A percentile compares a stretch with the other conserved stretches of the same genome.
Evolutionary conservation across 495 filamentous ascomycete species (phyloP).

Genomic region (Patellaria atrata): DNA sequence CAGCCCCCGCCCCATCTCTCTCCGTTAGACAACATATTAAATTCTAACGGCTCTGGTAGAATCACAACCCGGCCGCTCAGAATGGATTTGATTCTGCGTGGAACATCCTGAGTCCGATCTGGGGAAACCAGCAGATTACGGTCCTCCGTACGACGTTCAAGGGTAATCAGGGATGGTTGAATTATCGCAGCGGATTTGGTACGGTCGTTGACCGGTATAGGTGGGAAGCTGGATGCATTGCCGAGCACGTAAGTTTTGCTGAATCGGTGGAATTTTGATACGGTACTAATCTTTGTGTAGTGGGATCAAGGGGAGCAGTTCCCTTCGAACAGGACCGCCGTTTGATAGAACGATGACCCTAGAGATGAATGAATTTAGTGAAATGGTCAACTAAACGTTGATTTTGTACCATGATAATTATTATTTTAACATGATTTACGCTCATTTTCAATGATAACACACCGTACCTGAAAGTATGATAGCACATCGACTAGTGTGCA

Average conservation of each 20-base stretch:
- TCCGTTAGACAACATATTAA: not conserved
- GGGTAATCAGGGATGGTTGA: slow-evolving; percentile 26
- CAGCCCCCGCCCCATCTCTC: not conserved
- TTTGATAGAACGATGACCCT: no score
- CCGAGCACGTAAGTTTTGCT: slow-evolving; percentile 26
- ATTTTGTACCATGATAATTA: no score
- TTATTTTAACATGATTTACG: no score
- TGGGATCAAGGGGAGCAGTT: slow-evolving; percentile 25
- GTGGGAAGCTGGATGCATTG: slow-evolving; percentile 30
- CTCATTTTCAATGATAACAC: no score
- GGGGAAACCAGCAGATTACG: slow-evolving; percentile 19
- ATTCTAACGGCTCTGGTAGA: slow-evolving; percentile 15
- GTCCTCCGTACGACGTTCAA: slow-evolving; percentile 22
- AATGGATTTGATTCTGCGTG: slow-evolving; percentile 28
- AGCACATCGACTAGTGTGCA: no score
- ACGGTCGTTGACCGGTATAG: slow-evolving; percentile 28
- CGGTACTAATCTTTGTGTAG: slow-evolving; percentile 3
- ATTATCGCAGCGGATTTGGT: slow-evolving; percentile 23
- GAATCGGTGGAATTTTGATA: not conserved
- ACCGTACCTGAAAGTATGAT: no score
- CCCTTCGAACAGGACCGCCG: no score
- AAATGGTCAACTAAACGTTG: no score
- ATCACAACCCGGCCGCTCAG: slow-evolving; percentile 28
- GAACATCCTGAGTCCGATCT: slow-evolving; percentile 26
- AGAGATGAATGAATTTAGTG: no score